Conservation (phyloP, 345 rosid genomes). For the Corchorus capsularis region DNA sequence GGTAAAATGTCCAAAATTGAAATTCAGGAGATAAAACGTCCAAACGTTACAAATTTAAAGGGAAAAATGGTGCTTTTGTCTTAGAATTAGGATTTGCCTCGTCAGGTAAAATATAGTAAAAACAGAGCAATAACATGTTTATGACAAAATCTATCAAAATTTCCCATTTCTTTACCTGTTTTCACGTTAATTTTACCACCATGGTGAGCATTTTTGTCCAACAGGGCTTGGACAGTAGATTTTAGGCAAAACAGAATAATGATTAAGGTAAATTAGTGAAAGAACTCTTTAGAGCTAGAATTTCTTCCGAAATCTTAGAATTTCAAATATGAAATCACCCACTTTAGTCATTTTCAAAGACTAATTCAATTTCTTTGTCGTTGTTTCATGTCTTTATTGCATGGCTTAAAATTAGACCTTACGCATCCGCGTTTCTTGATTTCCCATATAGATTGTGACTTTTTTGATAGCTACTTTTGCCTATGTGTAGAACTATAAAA, state of each 20-base stretch:
- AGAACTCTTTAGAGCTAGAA: no score
- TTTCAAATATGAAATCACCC: neutral
- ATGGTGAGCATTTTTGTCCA: neutral
- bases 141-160: neutral
- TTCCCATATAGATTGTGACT: constrained; percentile 20
- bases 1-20: no score
- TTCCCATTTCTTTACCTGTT: no score
- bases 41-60: no score
- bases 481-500: neutral
- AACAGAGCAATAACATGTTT: no score
- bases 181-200: neutral
- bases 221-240: neutral
- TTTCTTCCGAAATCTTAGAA: neutral
- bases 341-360: neutral
- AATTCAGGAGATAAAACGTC: no score
- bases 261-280: no score
- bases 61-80: no score
- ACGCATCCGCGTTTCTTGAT: constrained; percentile 9
- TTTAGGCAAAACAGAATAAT: neutral
- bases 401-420: neutral
- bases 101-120: no score
- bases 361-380: neutral
- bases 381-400: no score
- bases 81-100: no score
- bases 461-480: neutral